These are phyloP conservation scores for Blastobotrys persicus DNA, from an alignment of 1,139 yeast genomes.

Conservation along the genomic window DNA sequence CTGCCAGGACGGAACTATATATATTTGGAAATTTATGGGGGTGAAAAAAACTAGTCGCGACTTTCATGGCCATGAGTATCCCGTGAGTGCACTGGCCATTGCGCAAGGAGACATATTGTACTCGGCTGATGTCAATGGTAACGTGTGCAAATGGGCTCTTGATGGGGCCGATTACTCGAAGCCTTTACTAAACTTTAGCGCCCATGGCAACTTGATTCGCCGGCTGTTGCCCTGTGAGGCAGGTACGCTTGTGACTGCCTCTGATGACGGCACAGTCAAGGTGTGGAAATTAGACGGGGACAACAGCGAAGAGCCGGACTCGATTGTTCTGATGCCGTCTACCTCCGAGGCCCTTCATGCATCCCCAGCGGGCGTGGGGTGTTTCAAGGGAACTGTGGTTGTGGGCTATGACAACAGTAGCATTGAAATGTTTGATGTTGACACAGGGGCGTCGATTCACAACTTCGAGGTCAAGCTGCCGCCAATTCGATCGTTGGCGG, in stretches of 20 bases:
- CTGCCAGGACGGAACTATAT: neutral
- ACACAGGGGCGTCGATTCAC: conserved; percentile 25
- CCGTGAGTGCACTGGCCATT: conserved; percentile 24
- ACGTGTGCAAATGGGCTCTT: conserved; percentile 22
- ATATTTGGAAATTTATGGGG: neutral
- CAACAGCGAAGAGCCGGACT: neutral
- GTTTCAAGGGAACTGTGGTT: conserved; percentile 23
- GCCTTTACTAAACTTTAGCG: neutral
- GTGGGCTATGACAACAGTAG: conserved; percentile 31
- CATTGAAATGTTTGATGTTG: conserved; percentile 30
- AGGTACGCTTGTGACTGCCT: conserved; percentile 27
- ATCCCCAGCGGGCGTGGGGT: conserved; percentile 13
- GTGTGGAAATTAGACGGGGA: conserved; percentile 25
- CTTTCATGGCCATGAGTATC: conserved; percentile 26
- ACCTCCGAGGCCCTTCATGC: neutral
- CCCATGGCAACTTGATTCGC: neutral
- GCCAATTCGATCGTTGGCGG: conserved; percentile 10
- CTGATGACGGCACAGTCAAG: conserved; percentile 31
- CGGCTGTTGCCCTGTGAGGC: neutral
- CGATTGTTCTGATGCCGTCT: neutral
- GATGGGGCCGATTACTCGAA: too few relatives aligned
- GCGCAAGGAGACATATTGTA: conserved; percentile 21
- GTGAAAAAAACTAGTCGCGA: neutral
- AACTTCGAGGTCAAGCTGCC: conserved; percentile 17
- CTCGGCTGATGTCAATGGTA: conserved; percentile 29